Evolutionary conservation across 768 basidiomycete species (phyloP).

Genomic region (Pulveroboletus frians): DNA sequence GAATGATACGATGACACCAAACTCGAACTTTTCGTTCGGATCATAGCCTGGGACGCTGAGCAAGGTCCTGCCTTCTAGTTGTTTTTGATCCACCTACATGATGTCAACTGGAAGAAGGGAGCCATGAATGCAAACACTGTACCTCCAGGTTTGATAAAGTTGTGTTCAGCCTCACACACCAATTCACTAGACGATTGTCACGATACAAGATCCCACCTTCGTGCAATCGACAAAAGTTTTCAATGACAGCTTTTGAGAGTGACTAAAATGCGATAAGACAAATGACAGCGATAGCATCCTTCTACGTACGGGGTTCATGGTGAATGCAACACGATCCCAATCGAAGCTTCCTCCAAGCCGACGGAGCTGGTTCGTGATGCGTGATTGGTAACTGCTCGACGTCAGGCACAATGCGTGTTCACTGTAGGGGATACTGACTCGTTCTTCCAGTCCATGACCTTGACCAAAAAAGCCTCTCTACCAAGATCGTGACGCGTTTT

Average conservation of each 20-base stretch:
- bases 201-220: conserved; percentile 93
- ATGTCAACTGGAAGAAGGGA: background rate
- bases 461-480: conserved; percentile 83
- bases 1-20: conserved; percentile 95
- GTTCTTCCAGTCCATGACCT: conserved; percentile 95
- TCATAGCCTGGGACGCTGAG: conserved; percentile 94
- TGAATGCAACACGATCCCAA: conserved; percentile 93
- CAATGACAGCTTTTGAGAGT: conserved; percentile 82
- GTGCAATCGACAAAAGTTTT: conserved; percentile 86
- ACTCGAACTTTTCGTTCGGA: conserved; percentile 91
- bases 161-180: conserved; percentile 95
- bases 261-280: conserved; percentile 34
- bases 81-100: conserved; percentile 83
- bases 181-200: conserved; percentile 94
- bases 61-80: conserved; percentile 77
- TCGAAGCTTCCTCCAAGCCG: conserved; percentile 91
- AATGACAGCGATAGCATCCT: background rate
- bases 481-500: conserved; percentile 92
- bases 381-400: conserved; percentile 71
- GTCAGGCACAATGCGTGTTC: background rate
- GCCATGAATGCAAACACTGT: conserved; percentile 2
- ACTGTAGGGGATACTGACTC: conserved; percentile 55
- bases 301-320: conserved; percentile 76
- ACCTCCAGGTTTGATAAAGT: conserved; percentile 98
- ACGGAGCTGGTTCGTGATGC: conserved; percentile 84